Percentiles rank a stretch among this genome's conserved stretches.
phyloP scores from a whole-genome alignment of 225 moss, liverwort and hornwort genomes.

The Polytrichum formosum region DNA sequence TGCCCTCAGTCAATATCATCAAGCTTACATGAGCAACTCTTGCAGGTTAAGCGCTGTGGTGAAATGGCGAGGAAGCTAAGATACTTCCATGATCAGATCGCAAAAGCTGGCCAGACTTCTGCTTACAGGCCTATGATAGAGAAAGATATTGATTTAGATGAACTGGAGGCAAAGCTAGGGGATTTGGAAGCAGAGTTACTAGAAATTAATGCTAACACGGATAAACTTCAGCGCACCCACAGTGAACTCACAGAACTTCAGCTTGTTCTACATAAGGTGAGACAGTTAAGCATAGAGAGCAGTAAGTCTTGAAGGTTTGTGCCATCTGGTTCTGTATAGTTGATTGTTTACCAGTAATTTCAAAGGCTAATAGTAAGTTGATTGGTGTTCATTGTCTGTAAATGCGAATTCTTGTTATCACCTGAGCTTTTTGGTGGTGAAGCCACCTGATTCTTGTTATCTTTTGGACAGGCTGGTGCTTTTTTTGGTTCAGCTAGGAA shows the following conservation, averaged over 20 bases:
- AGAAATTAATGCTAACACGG: constrained; percentile 59
- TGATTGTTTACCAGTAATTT: neutral
- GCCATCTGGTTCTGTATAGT: neutral
- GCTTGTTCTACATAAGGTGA: constrained; percentile 63
- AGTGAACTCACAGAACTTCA: constrained; percentile 62
- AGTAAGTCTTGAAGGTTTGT: neutral
- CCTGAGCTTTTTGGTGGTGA: too few species aligned
- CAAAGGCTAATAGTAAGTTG: too few species aligned
- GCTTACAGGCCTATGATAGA: constrained; percentile 64
- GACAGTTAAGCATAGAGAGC: neutral
- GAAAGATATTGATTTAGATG: constrained; percentile 75
- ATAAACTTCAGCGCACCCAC: constrained; percentile 55
- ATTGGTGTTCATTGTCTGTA: too few species aligned
- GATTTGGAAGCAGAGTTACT: constrained; percentile 57
- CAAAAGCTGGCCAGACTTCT: constrained; percentile 76
- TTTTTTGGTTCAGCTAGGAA: constrained; percentile 90
- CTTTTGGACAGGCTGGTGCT: constrained; percentile 57
- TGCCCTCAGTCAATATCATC: too few species aligned
- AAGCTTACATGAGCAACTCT: neutral
- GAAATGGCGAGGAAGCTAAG: constrained; percentile 96
- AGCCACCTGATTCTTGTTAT: neutral
- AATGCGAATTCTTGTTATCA: too few species aligned
- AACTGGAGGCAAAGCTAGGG: constrained; percentile 64
- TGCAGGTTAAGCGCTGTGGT: constrained; percentile 91
- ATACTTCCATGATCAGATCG: constrained; percentile 87